phyloP scores from a whole-genome alignment of 2,329 filamentous ascomycete species.

The Sphaerulina vaccinii region DNA sequence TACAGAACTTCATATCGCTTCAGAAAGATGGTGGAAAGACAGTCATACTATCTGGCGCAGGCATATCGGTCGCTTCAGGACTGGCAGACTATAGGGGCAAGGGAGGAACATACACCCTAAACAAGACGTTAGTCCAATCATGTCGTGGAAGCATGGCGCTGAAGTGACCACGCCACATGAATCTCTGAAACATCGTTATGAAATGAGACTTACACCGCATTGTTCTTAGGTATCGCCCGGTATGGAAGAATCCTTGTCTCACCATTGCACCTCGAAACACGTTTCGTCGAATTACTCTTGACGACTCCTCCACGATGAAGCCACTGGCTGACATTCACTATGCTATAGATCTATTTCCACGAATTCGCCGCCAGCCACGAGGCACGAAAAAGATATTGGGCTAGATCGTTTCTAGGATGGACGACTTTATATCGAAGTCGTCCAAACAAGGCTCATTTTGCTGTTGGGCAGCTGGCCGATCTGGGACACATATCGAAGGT shows the following conservation, averaged over 20 bases:
- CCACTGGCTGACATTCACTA: neutral
- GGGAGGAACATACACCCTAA: slow-evolving; percentile 88
- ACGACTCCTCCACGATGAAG: neutral
- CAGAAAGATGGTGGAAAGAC: slow-evolving; percentile 57
- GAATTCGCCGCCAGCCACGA: slow-evolving; percentile 84
- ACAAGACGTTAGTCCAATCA: slow-evolving; percentile 57
- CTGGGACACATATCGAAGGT: slow-evolving; percentile 73
- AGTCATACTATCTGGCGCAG: slow-evolving; percentile 74
- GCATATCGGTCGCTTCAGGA: slow-evolving; percentile 89
- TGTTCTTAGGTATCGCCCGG: slow-evolving; percentile 62
- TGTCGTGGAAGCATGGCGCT: neutral
- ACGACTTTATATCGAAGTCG: slow-evolving; percentile 72
- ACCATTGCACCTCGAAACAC: neutral
- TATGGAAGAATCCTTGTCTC: neutral
- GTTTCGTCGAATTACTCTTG: neutral
- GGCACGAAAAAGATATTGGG: slow-evolving; percentile 91
- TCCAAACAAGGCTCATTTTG: slow-evolving; percentile 77
- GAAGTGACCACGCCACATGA: neutral
- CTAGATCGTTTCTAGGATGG: slow-evolving; percentile 91
- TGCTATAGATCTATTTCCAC: slow-evolving; percentile 70
- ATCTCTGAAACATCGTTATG: neutral
- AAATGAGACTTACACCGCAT: slow-evolving; percentile 6
- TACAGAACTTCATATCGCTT: slow-evolving; percentile 67
- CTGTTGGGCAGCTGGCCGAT: slow-evolving; percentile 68
- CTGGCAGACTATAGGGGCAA: slow-evolving; percentile 88